Conservation (phyloP, 2,329 filamentous ascomycete genomes). For the Aspergillus phoenicis region DNA sequence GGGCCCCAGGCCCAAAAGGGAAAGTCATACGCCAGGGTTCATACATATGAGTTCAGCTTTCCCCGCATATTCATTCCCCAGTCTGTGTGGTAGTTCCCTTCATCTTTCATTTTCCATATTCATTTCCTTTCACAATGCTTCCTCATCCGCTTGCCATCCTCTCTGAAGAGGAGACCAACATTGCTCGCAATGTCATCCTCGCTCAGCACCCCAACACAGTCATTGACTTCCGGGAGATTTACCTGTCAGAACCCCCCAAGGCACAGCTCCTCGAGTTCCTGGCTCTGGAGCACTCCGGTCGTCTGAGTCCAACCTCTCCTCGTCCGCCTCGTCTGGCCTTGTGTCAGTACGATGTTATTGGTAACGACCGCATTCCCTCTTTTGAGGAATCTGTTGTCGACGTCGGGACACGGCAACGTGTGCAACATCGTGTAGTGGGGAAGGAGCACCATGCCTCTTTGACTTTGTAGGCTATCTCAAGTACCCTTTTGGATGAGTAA, state of each 20-base stretch:
- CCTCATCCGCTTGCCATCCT: conserved; percentile 39
- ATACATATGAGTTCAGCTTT: conserved; percentile 1
- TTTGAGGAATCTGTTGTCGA: conserved; percentile 60
- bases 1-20: background rate
- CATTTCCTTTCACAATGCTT: conserved; percentile 22
- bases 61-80: conserved; percentile 5
- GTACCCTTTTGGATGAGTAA: background rate
- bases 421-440: conserved; percentile 51
- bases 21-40: background rate
- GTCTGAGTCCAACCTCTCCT: conserved; percentile 43
- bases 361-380: conserved; percentile 53
- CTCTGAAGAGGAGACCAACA: conserved; percentile 37
- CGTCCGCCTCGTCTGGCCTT: conserved; percentile 55
- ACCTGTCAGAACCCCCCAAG: conserved; percentile 55
- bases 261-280: conserved; percentile 52
- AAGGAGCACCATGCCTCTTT: conserved; percentile 53
- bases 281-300: conserved; percentile 50
- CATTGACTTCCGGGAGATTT: conserved; percentile 54
- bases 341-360: conserved; percentile 60
- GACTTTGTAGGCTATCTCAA: conserved; percentile 42
- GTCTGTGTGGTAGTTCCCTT: background rate
- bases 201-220: conserved; percentile 33
- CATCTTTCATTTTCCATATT: background rate
- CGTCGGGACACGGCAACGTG: conserved; percentile 44
- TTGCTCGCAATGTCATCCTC: conserved; percentile 38